Evolutionary conservation across 805 yeast genomes (phyloP), one percentile per base, ranked within the genome.

Genomic region (Yueomyces sp.): DNA sequence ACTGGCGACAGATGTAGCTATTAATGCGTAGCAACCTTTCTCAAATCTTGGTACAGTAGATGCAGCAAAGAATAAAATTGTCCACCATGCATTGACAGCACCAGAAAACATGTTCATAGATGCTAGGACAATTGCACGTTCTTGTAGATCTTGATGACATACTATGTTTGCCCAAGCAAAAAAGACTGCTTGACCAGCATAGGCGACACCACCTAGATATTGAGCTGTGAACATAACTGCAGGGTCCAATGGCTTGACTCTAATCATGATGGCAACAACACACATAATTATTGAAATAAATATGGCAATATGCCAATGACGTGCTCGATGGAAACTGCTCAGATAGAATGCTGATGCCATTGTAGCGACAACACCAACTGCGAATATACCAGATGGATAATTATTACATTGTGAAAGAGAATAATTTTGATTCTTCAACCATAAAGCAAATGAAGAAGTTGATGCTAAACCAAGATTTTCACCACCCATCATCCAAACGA

Each of bases 81-180:
- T 66, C 79, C 81, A 76, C 81, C 81, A 77, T 2, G 81, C 79
- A 54, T 76, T 77, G 6, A 76, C 76, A 2, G 79, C 77, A 51
- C 74, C 71, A 30, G 77, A 70, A 56, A 75, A 74, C 79, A 76
- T 75, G 56, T 76, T 76, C 81, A 77, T 76, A 0, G 79, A 74
- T 0, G 80, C 84, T 41, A 79, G 61, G 1, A 77, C 79, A 40
- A 79, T 64, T 0, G 84, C 81, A 52, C 84, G 66, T 52, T 76
- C 81, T 61, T 79, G 77, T 28, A 74, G 56, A 55, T 79, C 85
- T 47, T 73, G 67, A 32, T 71, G 67, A 47, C 79, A 74, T 1
- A 75, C 73, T 40, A 74, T 63, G 50, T 77, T 77, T 3, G 80
- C 80, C 82, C 83, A 77, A 0, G 81, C 74, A 42, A 78, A 73